phyloP scores from a whole-genome alignment of 73 alveolate genomes.

The Tetrahymena malaccensis region DNA sequence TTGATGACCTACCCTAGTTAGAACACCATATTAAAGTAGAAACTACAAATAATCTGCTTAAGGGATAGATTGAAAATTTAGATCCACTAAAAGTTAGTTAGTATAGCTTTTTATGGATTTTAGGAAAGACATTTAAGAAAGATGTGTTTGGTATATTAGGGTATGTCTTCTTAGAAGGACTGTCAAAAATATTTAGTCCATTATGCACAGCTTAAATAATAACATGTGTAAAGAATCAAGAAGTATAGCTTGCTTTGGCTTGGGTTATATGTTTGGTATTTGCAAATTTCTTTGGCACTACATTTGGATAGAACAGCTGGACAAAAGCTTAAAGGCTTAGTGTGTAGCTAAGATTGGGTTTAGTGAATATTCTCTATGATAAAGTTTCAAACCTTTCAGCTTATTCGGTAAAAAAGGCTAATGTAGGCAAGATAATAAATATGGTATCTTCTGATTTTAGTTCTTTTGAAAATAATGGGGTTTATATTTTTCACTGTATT shows the following conservation, averaged over 20 bases:
- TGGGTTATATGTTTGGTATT: not conserved
- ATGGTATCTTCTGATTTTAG: constrained; percentile 18
- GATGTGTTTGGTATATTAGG: not conserved
- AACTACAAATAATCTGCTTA: not conserved
- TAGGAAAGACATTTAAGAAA: not conserved
- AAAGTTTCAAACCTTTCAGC: not conserved
- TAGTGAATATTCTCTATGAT: not conserved
- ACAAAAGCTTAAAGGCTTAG: not conserved
- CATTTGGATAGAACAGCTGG: not conserved
- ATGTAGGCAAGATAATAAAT: constrained; percentile 21
- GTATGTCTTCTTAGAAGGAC: not conserved
- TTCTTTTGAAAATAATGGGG: constrained; percentile 21
- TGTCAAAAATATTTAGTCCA: not conserved
- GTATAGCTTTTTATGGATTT: not conserved
- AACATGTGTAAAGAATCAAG: not conserved
- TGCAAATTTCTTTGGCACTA: not conserved
- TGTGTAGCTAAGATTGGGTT: not conserved
- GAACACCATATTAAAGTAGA: not conserved
- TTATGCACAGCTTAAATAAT: not conserved
- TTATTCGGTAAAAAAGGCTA: constrained; percentile 6
- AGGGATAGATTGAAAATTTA: not conserved
- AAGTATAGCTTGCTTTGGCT: not conserved
- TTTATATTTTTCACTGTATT: constrained; percentile 7
- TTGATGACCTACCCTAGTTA: not conserved
- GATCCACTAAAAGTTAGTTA: not conserved